These are phyloP conservation scores for Somion occarium DNA, from an alignment of 1,284 basidiomycete genomes.

Conservation along the genomic window DNA sequence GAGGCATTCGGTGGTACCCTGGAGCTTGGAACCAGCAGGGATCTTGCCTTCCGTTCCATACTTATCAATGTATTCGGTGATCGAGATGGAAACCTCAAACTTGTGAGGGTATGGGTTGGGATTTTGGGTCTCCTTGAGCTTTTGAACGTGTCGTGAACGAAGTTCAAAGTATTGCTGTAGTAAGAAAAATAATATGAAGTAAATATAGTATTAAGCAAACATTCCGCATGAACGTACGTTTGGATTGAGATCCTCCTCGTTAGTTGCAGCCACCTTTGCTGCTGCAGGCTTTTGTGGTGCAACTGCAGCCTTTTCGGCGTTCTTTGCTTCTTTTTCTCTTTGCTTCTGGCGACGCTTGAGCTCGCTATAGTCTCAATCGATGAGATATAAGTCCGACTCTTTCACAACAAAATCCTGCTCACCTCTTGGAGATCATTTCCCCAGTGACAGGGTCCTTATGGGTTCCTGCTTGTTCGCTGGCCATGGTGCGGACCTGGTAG, in stretches of 20 bases:
- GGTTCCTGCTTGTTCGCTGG: conserved; percentile 19
- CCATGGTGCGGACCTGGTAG: conserved; percentile 2
- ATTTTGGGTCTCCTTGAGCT: conserved; percentile 78
- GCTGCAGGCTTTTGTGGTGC: conserved; percentile 28
- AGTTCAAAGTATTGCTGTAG: conserved; percentile 94
- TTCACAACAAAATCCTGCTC: conserved; percentile 7
- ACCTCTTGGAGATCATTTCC: conserved; percentile 95
- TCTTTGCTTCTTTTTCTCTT: conserved; percentile 80
- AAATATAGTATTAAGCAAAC: not conserved
- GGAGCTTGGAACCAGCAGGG: conserved; percentile 54
- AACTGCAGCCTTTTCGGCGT: conserved; percentile 72
- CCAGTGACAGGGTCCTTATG: conserved; percentile 89
- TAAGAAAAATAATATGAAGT: not conserved
- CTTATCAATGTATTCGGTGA: conserved; percentile 72
- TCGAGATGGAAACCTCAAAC: conserved; percentile 86
- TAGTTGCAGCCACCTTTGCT: conserved; percentile 28
- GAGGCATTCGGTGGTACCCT: conserved; percentile 51
- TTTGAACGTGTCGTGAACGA: conserved; percentile 83
- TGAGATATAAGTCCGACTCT: no score
- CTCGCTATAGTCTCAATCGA: conserved; percentile 52
- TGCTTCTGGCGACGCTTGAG: conserved; percentile 88
- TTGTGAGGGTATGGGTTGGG: conserved; percentile 99
- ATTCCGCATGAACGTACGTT: conserved; percentile 51
- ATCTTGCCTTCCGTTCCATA: conserved; percentile 78
- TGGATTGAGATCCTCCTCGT: conserved; percentile 73